Percentiles rank a stretch among this genome's conserved stretches.
These are phyloP conservation scores for Hypoxylon lienhwacheense DNA, from an alignment of 495 filamentous ascomycete genomes.

Conservation along the genomic window DNA sequence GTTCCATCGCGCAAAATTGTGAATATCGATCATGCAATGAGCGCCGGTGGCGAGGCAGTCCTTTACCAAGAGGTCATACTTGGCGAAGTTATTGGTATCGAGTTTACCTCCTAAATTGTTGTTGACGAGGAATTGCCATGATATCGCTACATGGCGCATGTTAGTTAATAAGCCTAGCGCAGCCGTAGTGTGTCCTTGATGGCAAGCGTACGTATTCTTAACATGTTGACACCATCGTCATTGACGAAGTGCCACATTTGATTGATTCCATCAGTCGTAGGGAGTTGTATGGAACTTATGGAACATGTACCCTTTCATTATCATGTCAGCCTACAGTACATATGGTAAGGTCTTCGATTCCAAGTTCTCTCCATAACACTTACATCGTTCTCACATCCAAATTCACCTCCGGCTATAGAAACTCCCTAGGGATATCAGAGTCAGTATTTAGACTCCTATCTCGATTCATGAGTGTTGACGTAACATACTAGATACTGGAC, in stretches of 20 bases:
- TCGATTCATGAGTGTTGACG: not conserved
- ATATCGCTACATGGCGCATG: conserved; percentile 42
- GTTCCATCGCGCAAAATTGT: conserved; percentile 61
- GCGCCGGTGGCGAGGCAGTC: conserved; percentile 59
- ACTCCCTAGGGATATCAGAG: conserved; percentile 38
- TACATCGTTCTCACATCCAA: conserved; percentile 55
- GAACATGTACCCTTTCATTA: conserved; percentile 41
- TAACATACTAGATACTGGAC: conserved; percentile 41
- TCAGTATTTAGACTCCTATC: conserved; percentile 6
- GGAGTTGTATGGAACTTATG: conserved; percentile 37
- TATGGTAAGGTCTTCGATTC: not conserved
- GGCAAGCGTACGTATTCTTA: conserved; percentile 52
- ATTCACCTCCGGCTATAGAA: conserved; percentile 52
- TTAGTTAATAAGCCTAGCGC: not conserved
- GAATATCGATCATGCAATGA: conserved; percentile 60
- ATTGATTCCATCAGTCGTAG: conserved; percentile 44
- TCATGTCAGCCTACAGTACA: conserved; percentile 28
- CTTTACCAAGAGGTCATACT: conserved; percentile 60
- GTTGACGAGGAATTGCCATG: conserved; percentile 58
- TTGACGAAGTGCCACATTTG: conserved; percentile 58
- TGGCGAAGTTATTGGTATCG: conserved; percentile 49
- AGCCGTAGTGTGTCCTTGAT: not conserved
- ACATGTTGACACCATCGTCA: conserved; percentile 53
- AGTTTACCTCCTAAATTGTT: conserved; percentile 47
- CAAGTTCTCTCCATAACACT: conserved; percentile 12